Evolutionary conservation across 2,329 filamentous ascomycete genomes (phyloP), one percentile per base, ranked within the genome.

Genomic region (Tothia fuscella): DNA sequence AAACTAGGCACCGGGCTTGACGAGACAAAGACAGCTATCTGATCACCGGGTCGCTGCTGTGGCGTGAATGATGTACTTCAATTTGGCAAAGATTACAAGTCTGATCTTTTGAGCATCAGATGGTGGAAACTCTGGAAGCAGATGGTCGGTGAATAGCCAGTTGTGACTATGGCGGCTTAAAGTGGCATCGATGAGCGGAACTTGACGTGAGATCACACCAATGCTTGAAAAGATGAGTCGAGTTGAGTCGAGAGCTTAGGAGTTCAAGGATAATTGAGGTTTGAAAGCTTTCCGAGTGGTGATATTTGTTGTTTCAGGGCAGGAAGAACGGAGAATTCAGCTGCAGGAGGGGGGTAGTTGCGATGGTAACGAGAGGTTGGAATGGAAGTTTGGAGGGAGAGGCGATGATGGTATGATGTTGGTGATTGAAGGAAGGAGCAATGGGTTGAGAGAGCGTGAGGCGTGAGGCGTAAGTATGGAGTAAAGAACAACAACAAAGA

Each of bases 401-500:
- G 10, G 3, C 20, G 13, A 3, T 9, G 19, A n/a, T 13, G 35
- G 6, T 2, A n/a, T 20, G 25, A 26, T n/a, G n/a, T n/a, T n/a
- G n/a, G n/a, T n/a, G n/a, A n/a, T n/a, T n/a, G n/a, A n/a, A 25
- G 20, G 4, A 21, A 19, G 16, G 35, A 26, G 35, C 32, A 5
- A 16, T 7, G 5, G 38, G 38, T 9, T 26, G 25, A 19, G 29
- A 40, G 22, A 10, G 38, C 16, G 16, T 22, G 38, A 20, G 16
- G 2, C 19, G 38, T 28, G 31, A 32, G 25, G 19, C 16, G 19
- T 6, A 22, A 30, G 14, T 24, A 40, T 28, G 38, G n/a, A 32
- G 26, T 24, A 24, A 40, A 26, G 21, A 39, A n/a, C 21, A 38
- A 25, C 16, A 40, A 40, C 25, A 31, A 40, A 17, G 10, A n/a